Evolutionary conservation across 345 rosid species (phyloP).

Genomic region (Pistacia integerrima): DNA sequence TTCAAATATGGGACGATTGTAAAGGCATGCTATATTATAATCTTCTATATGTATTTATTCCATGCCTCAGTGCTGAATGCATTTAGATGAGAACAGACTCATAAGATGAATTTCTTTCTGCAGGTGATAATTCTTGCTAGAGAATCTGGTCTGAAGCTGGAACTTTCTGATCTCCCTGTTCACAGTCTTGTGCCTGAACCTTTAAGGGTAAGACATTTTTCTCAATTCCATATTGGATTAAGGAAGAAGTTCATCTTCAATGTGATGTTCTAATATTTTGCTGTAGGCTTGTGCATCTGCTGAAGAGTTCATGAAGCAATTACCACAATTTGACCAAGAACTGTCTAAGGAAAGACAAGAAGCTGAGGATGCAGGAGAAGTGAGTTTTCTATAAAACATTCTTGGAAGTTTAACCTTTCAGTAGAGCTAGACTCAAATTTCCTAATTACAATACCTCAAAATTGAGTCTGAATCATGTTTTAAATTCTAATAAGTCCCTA

Average conservation of each 20-base stretch:
- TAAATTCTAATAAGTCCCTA: background rate
- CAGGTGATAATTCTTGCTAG: constrained; percentile 96
- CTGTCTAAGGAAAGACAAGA: constrained; percentile 64
- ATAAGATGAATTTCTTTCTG: background rate
- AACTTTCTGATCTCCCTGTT: constrained; percentile 79
- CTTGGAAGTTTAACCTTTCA: background rate
- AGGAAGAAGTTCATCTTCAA: constrained; percentile 4
- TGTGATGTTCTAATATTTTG: constrained; percentile 12
- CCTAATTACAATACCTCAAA: background rate
- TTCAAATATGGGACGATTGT: too few relatives aligned
- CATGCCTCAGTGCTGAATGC: background rate
- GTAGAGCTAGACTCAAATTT: background rate
- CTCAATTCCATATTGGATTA: background rate
- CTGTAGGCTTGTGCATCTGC: constrained; percentile 68
- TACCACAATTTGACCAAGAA: constrained; percentile 69
- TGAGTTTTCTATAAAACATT: constrained; percentile 41
- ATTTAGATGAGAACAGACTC: constrained; percentile 10
- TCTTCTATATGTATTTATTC: background rate
- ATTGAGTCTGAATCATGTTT: background rate
- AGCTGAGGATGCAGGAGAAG: constrained; percentile 81
- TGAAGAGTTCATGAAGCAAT: constrained; percentile 78
- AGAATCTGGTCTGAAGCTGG: constrained; percentile 91
- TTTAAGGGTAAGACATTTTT: constrained; percentile 52
- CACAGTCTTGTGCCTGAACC: constrained; percentile 91
- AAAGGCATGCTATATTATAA: too few relatives aligned